Base-by-base conservation (phyloP, 352 stramenopile species). In the Phytophthora rubi region DNA sequence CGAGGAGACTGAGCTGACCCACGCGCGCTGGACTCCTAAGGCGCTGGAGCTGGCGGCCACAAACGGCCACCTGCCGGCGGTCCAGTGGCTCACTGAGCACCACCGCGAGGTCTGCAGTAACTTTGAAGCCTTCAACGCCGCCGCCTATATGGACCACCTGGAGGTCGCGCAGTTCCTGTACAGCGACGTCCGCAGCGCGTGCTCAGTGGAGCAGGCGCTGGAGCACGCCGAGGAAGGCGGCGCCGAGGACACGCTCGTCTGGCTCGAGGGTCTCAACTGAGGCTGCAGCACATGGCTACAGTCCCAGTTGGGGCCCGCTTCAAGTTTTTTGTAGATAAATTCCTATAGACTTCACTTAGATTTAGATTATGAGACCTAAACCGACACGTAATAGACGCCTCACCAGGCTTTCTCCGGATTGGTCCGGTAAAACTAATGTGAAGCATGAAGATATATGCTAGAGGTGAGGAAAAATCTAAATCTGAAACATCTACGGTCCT, bases 111-210 rank as follows among this genome's bases (percentile, higher is more conserved):
- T 80, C 37, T 89, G 79, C 71, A 62, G 68, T 59, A 79, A 71
- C 33, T 71, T 80, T 42, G 84, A 92, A 30, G 82, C 80, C 10
- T 81, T 92, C 56, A 92, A 90, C 56, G 82, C 82, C 6, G 84
- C 84, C 1, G 76, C 72, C 60, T 92, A 92, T 70, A 92, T 92
- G 84, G 84, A 92, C 62, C 82, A 92, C 62, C 18, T 90, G 23
- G 80, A 85, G 45, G 65, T 92, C 45, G 79, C 63, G 18, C 80
- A 81, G 59, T 87, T 86, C 30, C 70, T 92, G 5, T 81, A 86
- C 63, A 44, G 65, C 8, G 56, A 81, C 39, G 63, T 85, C 26
- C 82, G 79, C 45, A 56, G 68, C 8, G 85, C 68, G 58, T 92
- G 84, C 65, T 77, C 71, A 5, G 62, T 92, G 26, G 57, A 77